Conservation (phyloP, 768 basidiomycete genomes). For the Mycena galericulata region DNA sequence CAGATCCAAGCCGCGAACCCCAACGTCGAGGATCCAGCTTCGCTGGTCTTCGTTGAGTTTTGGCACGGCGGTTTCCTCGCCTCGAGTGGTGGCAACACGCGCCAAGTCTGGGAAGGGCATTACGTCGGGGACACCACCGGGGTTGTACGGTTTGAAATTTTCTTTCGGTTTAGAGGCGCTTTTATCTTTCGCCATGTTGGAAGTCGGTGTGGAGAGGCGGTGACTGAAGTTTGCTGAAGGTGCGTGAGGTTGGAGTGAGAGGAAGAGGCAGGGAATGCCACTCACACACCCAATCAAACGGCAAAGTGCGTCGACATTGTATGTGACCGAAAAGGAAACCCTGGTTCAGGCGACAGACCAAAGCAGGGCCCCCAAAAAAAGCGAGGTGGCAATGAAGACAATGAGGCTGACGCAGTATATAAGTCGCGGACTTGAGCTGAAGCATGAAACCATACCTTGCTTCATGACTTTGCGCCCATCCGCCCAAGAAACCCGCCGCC, state of each 20-base stretch:
- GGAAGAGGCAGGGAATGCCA: neutral
- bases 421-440: neutral
- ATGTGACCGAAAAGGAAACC: neutral
- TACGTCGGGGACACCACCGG: slow-evolving; percentile 3
- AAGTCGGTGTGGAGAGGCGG: neutral
- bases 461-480: neutral
- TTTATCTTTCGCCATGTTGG: neutral
- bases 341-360: neutral
- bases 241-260: neutral
- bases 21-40: slow-evolving; percentile 17
- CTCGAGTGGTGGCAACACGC: neutral
- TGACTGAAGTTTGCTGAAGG: neutral
- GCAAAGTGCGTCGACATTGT: neutral
- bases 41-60: slow-evolving; percentile 17
- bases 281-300: neutral
- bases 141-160: slow-evolving; percentile 21
- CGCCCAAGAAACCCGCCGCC: neutral
- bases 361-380: neutral
- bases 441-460: neutral
- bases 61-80: slow-evolving; percentile 6
- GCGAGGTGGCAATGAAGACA: neutral
- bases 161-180: slow-evolving; percentile 1
- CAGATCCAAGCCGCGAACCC: slow-evolving; percentile 1
- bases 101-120: slow-evolving; percentile 24
- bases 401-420: neutral